These are phyloP conservation scores for Vaccinium vitisidaea DNA, from an alignment of 148 eudicot species.

Conservation along the genomic window DNA sequence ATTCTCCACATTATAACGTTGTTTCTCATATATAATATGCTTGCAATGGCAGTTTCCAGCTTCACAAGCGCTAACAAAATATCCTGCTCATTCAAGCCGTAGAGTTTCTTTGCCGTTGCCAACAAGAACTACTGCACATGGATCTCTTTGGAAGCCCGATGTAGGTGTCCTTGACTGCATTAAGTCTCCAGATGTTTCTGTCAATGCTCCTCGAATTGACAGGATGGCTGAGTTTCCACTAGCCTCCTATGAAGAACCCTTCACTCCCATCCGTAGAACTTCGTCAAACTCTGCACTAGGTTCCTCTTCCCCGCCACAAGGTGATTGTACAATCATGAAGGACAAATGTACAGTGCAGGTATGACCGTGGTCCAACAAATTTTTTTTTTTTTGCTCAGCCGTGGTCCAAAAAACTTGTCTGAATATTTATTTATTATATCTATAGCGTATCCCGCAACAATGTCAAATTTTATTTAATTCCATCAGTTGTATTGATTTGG, in stretches of 20 bases:
- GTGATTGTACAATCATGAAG: conserved; percentile 62
- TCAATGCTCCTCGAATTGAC: conserved; percentile 82
- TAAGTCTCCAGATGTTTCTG: conserved; percentile 81
- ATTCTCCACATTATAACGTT: not conserved
- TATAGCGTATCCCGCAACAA: not conserved
- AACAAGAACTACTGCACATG: conserved; percentile 30
- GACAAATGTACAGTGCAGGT: conserved; percentile 76
- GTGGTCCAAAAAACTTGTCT: not conserved
- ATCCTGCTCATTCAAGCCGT: conserved; percentile 55
- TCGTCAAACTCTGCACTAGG: conserved; percentile 61
- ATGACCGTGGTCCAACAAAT: not conserved
- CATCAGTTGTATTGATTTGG: not conserved
- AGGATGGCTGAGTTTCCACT: conserved; percentile 76
- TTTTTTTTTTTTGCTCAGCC: too few relatives aligned
- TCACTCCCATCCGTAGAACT: conserved; percentile 41
- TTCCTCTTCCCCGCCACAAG: conserved; percentile 55
- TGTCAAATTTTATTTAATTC: not conserved
- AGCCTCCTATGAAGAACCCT: conserved; percentile 62
- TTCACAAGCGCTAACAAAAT: conserved; percentile 52
- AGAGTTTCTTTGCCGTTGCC: conserved; percentile 71
- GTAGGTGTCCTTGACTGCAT: conserved; percentile 39
- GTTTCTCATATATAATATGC: conserved; percentile 6
- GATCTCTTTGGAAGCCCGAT: conserved; percentile 31
- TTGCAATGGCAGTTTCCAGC: conserved; percentile 42
- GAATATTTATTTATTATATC: not conserved